Conservation (phyloP, 805 yeast species). For the Metschnikowia corniflorae region DNA sequence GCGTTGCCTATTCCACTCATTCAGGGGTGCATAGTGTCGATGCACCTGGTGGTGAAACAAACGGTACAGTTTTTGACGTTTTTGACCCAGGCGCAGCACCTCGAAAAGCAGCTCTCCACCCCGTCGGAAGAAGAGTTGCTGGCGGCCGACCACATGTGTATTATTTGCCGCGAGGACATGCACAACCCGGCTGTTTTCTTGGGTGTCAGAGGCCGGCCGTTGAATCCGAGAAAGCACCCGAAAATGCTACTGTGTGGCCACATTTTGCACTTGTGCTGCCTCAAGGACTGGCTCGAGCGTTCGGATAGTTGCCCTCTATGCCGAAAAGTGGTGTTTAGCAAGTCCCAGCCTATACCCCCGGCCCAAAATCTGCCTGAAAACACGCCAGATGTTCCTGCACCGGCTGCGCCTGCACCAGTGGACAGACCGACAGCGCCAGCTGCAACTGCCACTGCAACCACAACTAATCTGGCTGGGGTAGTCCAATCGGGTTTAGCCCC, state of each 20-base stretch:
- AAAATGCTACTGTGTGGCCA: slow-evolving; percentile 83
- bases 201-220: slow-evolving; percentile 16
- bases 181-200: slow-evolving; percentile 39
- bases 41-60: slow-evolving; percentile 28
- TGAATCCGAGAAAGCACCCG: slow-evolving; percentile 49
- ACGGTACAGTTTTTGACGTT: slow-evolving; percentile 45
- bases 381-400: not conserved
- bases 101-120: slow-evolving; percentile 59
- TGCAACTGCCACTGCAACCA: no score
- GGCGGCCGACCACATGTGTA: slow-evolving; percentile 62
- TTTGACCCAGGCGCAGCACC: slow-evolving; percentile 53
- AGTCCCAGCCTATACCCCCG: not conserved
- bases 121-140: slow-evolving; percentile 62
- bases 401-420: no score
- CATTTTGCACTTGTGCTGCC: slow-evolving; percentile 82
- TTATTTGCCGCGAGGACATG: slow-evolving; percentile 92
- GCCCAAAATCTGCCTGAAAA: not conserved
- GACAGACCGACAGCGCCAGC: no score
- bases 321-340: slow-evolving; percentile 56
- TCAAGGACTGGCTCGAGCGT: slow-evolving; percentile 89
- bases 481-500: no score
- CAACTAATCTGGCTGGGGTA: no score
- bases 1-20: slow-evolving; percentile 37
- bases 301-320: slow-evolving; percentile 95
- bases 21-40: slow-evolving; percentile 45